A percentile compares a stretch with the other conserved stretches of the same genome.
phyloP scores from a whole-genome alignment of 225 moss, liverwort and hornwort species.

The Physcomitrellopsis africana region DNA sequence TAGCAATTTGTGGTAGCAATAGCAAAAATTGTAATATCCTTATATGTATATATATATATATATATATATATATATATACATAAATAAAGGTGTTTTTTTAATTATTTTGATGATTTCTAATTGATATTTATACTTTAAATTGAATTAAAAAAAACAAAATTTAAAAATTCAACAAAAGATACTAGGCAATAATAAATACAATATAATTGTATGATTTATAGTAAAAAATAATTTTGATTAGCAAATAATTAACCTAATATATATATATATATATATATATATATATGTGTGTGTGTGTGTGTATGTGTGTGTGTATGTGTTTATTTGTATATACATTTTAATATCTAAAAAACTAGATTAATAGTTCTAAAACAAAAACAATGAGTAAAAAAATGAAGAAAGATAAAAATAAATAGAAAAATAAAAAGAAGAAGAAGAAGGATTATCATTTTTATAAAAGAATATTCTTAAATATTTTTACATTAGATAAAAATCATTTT shows the following conservation, averaged over 20 bases:
- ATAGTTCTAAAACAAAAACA: too few relatives aligned
- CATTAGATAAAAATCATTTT: too few relatives aligned
- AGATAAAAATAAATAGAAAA: too few relatives aligned
- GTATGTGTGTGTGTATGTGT: too few relatives aligned
- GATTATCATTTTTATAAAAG: too few relatives aligned
- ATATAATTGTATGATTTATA: not conserved
- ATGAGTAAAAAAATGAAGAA: too few relatives aligned
- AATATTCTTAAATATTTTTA: too few relatives aligned
- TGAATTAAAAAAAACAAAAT: not conserved
- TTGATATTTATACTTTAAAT: not conserved
- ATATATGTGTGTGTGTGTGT: not conserved
- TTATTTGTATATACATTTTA: too few relatives aligned
- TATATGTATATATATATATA: not conserved
- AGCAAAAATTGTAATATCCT: not conserved
- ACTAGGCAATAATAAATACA: not conserved
- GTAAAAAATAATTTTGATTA: not conserved
- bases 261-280: conserved; percentile 2
- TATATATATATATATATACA: too few relatives aligned
- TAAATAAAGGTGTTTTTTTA: too few relatives aligned
- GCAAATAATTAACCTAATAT: not conserved
- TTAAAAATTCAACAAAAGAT: not conserved
- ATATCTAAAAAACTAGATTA: too few relatives aligned
- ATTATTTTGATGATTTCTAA: not conserved
- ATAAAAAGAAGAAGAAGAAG: too few relatives aligned
- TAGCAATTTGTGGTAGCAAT: not conserved